Base-by-base conservation (phyloP, 2,329 filamentous ascomycete genomes). In the Harringtonia lauricola region DNA sequence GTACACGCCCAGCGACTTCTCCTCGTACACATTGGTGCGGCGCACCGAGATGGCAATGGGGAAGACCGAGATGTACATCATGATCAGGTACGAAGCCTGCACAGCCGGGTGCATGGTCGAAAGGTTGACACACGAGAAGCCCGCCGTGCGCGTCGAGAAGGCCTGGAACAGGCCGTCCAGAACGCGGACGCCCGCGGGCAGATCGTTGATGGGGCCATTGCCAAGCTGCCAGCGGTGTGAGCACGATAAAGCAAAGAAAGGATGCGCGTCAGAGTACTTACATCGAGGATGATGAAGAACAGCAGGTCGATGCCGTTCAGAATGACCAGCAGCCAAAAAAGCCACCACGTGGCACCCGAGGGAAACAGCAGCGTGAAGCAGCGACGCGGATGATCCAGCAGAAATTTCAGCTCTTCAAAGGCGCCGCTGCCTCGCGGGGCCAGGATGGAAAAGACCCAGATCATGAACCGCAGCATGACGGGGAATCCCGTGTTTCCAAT, bases 51-150 rank as follows among this genome's bases (percentile, higher is more conserved):
- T 96, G 58, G 92, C 90, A 54, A 96, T 94, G 6, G 90, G 90
- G 54, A 95, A 94, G 47, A 95, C 86, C 46, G 89, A 95, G 49
- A 96, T 95, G 63, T 96, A 96, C 92, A 96, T 96, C 92, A 96
- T 96, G 62, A 96, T 81, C 63, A 96, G 70, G 65, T 95, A 96
- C 21, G 88, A 86, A 14, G 94, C 87, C 55, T 95, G 89, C 46
- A 95, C 86, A 3, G 85, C 92, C 1, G 92, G 89, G 52, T 96
- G 89, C 2, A 98, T 68, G 0, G 74, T 65, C 2, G 83, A 68
- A 33, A 96, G 66, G 57, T 83, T 87, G 53, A 96, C 76, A 26
- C 84, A 85, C 1, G 84, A 73, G 56, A 95, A 95, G 0, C 92
- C 90, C 4, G 92, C 90, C 1, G 92, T 96, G 57, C 92, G 73